Percentiles rank a stretch among this genome's conserved stretches.
These are phyloP conservation scores for Yarrowia sp. DNA, from an alignment of 805 yeast genomes.

Conservation along the genomic window DNA sequence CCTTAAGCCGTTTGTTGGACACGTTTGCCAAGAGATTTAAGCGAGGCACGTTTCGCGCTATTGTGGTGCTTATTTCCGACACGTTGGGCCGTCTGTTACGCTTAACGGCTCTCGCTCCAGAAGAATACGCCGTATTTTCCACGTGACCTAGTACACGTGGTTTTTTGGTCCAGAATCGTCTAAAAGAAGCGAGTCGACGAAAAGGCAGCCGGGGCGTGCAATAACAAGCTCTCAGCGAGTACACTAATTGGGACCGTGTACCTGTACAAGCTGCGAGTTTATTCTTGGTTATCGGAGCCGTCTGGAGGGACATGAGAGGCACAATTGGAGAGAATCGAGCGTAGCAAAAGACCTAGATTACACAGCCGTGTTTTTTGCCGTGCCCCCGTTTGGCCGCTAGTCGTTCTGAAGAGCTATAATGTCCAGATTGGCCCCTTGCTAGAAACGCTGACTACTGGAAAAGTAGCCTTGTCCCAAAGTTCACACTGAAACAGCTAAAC, in stretches of 20 bases:
- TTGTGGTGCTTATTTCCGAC: not conserved
- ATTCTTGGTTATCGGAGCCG: not conserved
- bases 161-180: not conserved
- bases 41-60: not conserved
- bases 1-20: not conserved
- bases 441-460: too few relatives aligned
- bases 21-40: not conserved
- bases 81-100: not conserved
- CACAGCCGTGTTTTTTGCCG: too few relatives aligned
- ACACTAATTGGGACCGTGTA: constrained; percentile 6
- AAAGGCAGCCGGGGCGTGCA: not conserved
- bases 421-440: too few relatives aligned
- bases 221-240: not conserved
- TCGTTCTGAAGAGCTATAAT: too few relatives aligned
- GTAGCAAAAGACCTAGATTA: too few relatives aligned
- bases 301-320: not conserved
- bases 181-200: constrained; percentile 5
- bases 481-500: constrained; percentile 3
- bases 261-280: not conserved
- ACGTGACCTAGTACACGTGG: constrained; percentile 3
- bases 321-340: too few relatives aligned
- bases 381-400: too few relatives aligned
- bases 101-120: too few relatives aligned
- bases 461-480: too few relatives aligned
- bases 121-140: too few relatives aligned